Conservation (phyloP, 2,329 filamentous ascomycete genomes). For the Botrytis fabae region DNA sequence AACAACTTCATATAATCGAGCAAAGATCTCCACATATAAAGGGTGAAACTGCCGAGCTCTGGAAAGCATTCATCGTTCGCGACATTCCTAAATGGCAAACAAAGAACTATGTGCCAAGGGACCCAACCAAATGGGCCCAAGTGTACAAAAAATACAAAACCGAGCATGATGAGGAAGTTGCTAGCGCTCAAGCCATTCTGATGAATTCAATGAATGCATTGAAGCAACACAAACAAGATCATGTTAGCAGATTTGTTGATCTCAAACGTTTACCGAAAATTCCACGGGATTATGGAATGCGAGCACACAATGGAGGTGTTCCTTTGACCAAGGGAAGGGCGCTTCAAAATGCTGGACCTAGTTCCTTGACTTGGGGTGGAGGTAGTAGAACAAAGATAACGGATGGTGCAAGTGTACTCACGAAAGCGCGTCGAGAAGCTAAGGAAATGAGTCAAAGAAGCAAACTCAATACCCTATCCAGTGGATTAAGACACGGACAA, state of each 20-base stretch:
- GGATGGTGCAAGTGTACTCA: slow-evolving; percentile 55
- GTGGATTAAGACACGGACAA: slow-evolving; percentile 40
- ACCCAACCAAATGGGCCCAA: slow-evolving; percentile 72
- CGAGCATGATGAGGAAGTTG: slow-evolving; percentile 57
- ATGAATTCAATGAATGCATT: slow-evolving; percentile 56
- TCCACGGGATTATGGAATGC: slow-evolving; percentile 44
- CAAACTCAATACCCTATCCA: slow-evolving; percentile 46
- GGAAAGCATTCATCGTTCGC: slow-evolving; percentile 75
- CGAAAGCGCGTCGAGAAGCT: slow-evolving; percentile 57
- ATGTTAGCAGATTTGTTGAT: slow-evolving; percentile 58
- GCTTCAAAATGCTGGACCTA: slow-evolving; percentile 39
- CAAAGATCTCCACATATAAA: slow-evolving; percentile 73
- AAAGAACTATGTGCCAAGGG: slow-evolving; percentile 63
- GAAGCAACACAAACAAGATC: slow-evolving; percentile 57
- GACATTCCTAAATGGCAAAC: slow-evolving; percentile 67
- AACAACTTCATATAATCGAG: slow-evolving; percentile 76
- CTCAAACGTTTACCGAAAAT: slow-evolving; percentile 49
- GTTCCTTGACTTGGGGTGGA: slow-evolving; percentile 47
- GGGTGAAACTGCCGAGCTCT: slow-evolving; percentile 69
- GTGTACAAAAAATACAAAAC: slow-evolving; percentile 71
- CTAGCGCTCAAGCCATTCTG: slow-evolving; percentile 58
- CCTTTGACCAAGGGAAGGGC: slow-evolving; percentile 34
- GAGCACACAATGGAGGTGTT: slow-evolving; percentile 40
- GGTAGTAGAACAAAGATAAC: slow-evolving; percentile 55
- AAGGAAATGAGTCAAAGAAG: slow-evolving; percentile 53